Evolutionary conservation across 2,329 filamentous ascomycete genomes (phyloP), one percentile per base, ranked within the genome.

Genomic region (Arthroderma sp.): DNA sequence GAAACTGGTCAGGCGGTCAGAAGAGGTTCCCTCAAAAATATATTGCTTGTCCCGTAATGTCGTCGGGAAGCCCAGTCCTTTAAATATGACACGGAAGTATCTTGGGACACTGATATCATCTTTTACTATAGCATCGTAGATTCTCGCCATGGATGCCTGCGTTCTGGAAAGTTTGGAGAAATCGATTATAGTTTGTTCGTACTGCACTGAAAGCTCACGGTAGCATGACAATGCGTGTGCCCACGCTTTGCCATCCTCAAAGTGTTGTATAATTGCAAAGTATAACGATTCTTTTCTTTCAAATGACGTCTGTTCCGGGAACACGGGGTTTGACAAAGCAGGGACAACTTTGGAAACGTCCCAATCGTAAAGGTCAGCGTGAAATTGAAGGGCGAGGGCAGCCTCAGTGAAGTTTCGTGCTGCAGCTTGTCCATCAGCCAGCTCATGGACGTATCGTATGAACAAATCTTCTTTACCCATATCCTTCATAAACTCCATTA

Each of bases 391-490:
- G 3, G 88, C 87, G 50, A 96, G 73, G 8, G 87, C 91, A 9
- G 89, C 89, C 64, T 95, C 88, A 0, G 86, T 84, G 51, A 81
- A 78, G 55, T 94, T 91, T 47, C 82, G 74, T 3, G 83, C 75
- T 36, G 81, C 76, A 6, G 76, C 74, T 61, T 96, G 89, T 8
- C 91, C 70, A 34, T 78, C 70, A 2, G 87, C 85, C 15, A 96
- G 73, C 62, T 95, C 87, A 59, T 96, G 89, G 9, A 96, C 88
- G 56, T 96, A 95, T 52, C 87, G 82, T 51, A 94, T 83, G 62
- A 94, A 96, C 46, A 95, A 94, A 56, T 95, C 88, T 60, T 94
- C 87, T 58, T 94, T 94, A 53, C 93, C 85, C 82, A 95, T 94
- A 58, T 95, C 87, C 52, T 87, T 83, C 54, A 96, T 74, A 65